Evolutionary conservation across 2,329 filamentous ascomycete species (phyloP).

Genomic region (Venturia oleaginea): DNA sequence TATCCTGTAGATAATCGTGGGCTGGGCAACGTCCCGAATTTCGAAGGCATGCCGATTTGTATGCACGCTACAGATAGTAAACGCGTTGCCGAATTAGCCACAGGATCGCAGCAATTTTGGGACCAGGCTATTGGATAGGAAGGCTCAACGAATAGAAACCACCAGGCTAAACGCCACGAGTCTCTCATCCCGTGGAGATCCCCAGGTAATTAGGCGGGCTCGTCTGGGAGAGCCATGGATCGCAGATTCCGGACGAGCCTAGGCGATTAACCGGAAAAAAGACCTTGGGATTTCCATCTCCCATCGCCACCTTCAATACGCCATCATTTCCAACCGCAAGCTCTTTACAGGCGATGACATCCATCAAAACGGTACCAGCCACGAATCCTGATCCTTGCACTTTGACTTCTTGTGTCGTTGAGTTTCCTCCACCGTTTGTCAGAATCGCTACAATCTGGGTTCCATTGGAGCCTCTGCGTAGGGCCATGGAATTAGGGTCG

Average conservation of each 20-base stretch:
- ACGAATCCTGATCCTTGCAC: conserved; percentile 17
- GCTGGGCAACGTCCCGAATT: too few relatives aligned
- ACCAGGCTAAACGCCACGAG: neutral
- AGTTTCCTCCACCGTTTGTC: conserved; percentile 23
- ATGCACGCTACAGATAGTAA: too few relatives aligned
- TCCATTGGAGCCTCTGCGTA: conserved; percentile 35
- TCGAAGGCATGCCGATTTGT: too few relatives aligned
- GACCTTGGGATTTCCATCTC: conserved; percentile 24
- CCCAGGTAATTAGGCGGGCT: neutral
- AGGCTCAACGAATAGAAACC: too few relatives aligned
- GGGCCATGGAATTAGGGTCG: conserved; percentile 34
- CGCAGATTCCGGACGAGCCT: neutral
- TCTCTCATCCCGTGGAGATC: neutral
- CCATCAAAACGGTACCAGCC: conserved; percentile 20
- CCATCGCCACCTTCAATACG: conserved; percentile 22
- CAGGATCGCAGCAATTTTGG: too few relatives aligned
- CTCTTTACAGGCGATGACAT: conserved; percentile 23
- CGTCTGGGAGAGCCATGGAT: neutral
- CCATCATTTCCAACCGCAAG: conserved; percentile 22
- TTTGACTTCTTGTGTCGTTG: conserved; percentile 22
- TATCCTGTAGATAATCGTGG: too few relatives aligned
- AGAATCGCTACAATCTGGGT: conserved; percentile 36
- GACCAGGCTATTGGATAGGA: too few relatives aligned
- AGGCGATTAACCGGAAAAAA: conserved; percentile 19
- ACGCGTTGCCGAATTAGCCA: too few relatives aligned